Base-by-base conservation (phyloP, 1,284 basidiomycete genomes). In the Cryptococcus sp. region DNA sequence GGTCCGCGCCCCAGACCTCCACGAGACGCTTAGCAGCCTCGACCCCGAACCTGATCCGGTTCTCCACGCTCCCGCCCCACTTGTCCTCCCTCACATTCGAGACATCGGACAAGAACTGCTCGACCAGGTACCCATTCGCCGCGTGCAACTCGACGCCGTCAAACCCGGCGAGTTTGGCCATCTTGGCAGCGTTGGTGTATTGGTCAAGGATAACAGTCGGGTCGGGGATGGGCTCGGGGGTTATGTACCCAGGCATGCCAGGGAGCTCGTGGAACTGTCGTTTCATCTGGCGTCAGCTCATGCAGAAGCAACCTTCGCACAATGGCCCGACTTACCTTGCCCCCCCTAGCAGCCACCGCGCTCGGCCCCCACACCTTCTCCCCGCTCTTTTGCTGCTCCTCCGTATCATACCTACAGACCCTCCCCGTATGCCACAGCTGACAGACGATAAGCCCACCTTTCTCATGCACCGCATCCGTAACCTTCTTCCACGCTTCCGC, bases 61-160 rank as follows among this genome's bases (percentile, higher is more conserved):
- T 84, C 70, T 83, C 81, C n/a, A 83, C 57, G 3, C 77, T 77
- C 4, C 84, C 84, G 4, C 84, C 84, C 66, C 84, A 87, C 49
- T 79, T 75, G 70, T 86, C 85, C 9, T 80, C 82, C 21, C 84
- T 80, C 28, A 79, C 75, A 76, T 85, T 85, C 44, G 76, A 72
- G 15, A 57, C 38, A 16, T 68, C 73, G 61, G 84, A 81, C 12
- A 84, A 71, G 77, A 85, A 85, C 64, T 86, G 84, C 59, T 82
- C 74, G 55, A 83, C 57, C 20, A 65, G 51, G 45, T 65, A 62
- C 1, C 47, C 53, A 21, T 44, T 50, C 11, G 74, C 78, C 23
- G 64, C 65, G 59, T 79, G 79, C 42, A 79, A 64, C 76, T 87
- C 84, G 33, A 85, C 81, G 28, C 84, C 84, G 63, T 87, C 85